A percentile compares a stretch with the other conserved stretches of the same genome.
Conservation (phyloP, 495 filamentous ascomycete species). For the Beverwykella pulmonaria region DNA sequence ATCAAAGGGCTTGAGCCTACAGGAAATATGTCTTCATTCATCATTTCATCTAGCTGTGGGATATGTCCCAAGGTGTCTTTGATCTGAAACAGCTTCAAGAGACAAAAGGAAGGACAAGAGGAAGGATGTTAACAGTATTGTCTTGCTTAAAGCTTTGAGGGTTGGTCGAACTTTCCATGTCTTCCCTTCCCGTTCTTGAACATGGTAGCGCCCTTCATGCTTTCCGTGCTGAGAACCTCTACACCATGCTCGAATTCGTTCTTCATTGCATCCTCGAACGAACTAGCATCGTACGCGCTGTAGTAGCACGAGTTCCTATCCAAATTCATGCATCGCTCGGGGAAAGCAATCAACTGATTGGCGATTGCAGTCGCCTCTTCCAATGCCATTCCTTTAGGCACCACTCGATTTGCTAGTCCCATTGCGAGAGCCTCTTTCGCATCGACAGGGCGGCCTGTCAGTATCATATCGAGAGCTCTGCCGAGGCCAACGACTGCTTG, state of each 20-base stretch:
- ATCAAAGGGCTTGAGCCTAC: no score
- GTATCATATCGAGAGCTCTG: conserved; percentile 55
- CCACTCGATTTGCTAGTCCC: conserved; percentile 55
- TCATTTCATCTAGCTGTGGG: no score
- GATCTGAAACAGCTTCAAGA: no score
- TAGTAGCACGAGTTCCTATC: conserved; percentile 45
- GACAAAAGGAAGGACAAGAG: no score
- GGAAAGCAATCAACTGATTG: conserved; percentile 49
- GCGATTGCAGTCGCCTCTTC: conserved; percentile 52
- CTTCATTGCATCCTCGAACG: conserved; percentile 51
- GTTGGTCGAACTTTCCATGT: conserved; percentile 47
- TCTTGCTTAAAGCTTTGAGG: no score
- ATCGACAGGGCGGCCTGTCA: conserved; percentile 52
- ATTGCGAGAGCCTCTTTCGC: conserved; percentile 54
- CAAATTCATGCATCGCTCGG: conserved; percentile 52
- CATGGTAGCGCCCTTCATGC: conserved; percentile 48
- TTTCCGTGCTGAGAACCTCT: conserved; percentile 47
- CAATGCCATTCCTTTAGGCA: conserved; percentile 51
- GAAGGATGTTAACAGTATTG: no score
- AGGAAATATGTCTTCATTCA: no score
- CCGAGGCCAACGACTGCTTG: conserved; percentile 55
- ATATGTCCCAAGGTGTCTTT: no score
- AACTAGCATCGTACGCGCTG: conserved; percentile 49
- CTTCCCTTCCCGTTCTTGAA: conserved; percentile 51
- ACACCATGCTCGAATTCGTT: conserved; percentile 50